Percentiles rank a stretch among this genome's conserved stretches.
Evolutionary conservation across 2,329 filamentous ascomycete species (phyloP).

Genomic region (Biscogniauxia mediterranea): DNA sequence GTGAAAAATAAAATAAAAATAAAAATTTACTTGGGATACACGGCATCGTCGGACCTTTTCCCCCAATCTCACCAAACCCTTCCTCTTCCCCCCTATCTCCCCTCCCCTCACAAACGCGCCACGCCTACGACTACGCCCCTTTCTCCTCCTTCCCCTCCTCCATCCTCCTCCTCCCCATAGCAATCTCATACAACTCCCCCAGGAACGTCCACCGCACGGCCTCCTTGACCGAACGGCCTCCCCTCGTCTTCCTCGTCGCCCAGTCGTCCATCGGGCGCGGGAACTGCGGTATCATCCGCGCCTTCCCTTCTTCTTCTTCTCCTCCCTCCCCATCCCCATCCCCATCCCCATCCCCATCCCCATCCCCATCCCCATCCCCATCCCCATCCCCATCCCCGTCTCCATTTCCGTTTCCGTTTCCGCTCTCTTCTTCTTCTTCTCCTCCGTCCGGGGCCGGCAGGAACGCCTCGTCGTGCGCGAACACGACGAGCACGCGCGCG

Average conservation of each 20-base stretch:
- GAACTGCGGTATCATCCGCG: background rate
- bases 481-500: constrained; percentile 4
- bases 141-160: background rate
- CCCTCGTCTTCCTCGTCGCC: background rate
- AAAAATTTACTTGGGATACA: too few species aligned
- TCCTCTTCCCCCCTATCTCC: too few species aligned
- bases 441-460: background rate
- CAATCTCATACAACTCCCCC: background rate
- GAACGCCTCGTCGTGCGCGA: constrained; percentile 3
- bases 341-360: too few species aligned
- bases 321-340: too few species aligned
- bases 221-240: background rate
- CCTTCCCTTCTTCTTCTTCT: background rate
- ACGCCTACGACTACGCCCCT: background rate
- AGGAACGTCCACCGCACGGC: background rate
- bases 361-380: too few species aligned
- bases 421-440: background rate
- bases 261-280: background rate
- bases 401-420: too few species aligned
- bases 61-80: too few species aligned
- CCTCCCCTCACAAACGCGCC: too few species aligned
- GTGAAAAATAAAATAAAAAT: too few species aligned
- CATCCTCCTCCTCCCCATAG: background rate
- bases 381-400: too few species aligned
- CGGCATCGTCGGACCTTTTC: too few species aligned